These are phyloP conservation scores for Septoria linicola DNA, from an alignment of 2,329 filamentous ascomycete genomes.

Conservation along the genomic window DNA sequence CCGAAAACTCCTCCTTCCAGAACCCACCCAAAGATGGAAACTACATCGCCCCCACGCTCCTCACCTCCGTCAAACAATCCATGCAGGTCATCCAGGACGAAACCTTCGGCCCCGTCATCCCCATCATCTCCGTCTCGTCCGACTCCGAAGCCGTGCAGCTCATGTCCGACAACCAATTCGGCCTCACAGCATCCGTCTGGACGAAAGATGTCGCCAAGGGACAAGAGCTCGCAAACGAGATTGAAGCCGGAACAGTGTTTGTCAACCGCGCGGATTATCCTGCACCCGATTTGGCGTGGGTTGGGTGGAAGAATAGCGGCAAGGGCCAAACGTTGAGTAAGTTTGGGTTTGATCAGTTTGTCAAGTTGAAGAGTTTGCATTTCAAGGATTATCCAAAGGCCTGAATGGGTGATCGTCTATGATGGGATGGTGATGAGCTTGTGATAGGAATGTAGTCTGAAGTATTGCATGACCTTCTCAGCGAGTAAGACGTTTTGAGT, in stretches of 20 bases:
- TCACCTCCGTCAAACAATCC: conserved; percentile 73
- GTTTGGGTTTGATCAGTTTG: conserved; percentile 93
- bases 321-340: conserved; percentile 85
- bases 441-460: too few species aligned
- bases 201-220: conserved; percentile 79
- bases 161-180: conserved; percentile 96
- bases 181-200: conserved; percentile 95
- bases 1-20: conserved; percentile 73
- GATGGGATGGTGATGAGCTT: too few species aligned
- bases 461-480: too few species aligned
- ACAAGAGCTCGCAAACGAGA: conserved; percentile 71
- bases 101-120: conserved; percentile 91
- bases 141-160: conserved; percentile 78
- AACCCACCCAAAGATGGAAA: conserved; percentile 75
- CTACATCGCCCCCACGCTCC: conserved; percentile 81
- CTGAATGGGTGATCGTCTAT: not conserved
- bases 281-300: conserved; percentile 64
- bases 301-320: conserved; percentile 95
- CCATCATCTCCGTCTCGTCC: conserved; percentile 78
- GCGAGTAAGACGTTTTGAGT: too few species aligned
- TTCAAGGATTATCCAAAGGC: conserved; percentile 70
- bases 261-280: conserved; percentile 93
- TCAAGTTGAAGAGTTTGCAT: conserved; percentile 95
- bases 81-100: conserved; percentile 93
- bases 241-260: conserved; percentile 94